Percentiles rank a stretch among this genome's conserved stretches.
Conservation (phyloP, 2,329 filamentous ascomycete genomes). For the Hypoxylon sp. region DNA sequence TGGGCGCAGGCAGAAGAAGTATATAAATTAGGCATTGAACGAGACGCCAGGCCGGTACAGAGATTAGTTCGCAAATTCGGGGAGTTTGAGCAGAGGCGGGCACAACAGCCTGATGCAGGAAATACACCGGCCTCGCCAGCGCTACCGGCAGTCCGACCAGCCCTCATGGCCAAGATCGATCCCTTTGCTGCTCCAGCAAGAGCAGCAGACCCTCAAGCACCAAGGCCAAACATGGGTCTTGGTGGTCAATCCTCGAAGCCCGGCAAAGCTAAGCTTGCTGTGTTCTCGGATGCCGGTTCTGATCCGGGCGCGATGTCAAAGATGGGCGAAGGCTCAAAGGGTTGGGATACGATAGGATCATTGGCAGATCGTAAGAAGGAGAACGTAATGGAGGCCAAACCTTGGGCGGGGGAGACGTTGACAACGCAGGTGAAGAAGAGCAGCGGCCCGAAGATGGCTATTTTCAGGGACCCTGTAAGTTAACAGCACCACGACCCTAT, state of each 20-base stretch:
- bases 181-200: constrained; percentile 76
- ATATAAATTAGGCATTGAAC: constrained; percentile 89
- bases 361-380: constrained; percentile 93
- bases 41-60: constrained; percentile 85
- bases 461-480: constrained; percentile 98
- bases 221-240: constrained; percentile 64
- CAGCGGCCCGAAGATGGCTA: constrained; percentile 83
- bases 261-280: constrained; percentile 85
- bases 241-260: constrained; percentile 71
- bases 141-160: constrained; percentile 84
- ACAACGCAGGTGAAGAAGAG: constrained; percentile 88
- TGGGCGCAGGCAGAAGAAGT: constrained; percentile 96
- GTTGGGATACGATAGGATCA: constrained; percentile 94
- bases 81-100: constrained; percentile 86
- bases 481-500: constrained; percentile 54
- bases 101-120: constrained; percentile 73
- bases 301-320: constrained; percentile 70
- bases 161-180: constrained; percentile 86
- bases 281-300: constrained; percentile 86
- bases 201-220: constrained; percentile 76
- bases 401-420: constrained; percentile 93
- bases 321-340: constrained; percentile 71
- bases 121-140: constrained; percentile 87
- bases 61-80: constrained; percentile 89
- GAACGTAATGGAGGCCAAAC: constrained; percentile 86